Percentiles rank a stretch among this genome's conserved stretches.
These are phyloP conservation scores for Populus hybrid DNA, from an alignment of 441 rosid genomes.

Conservation along the genomic window DNA sequence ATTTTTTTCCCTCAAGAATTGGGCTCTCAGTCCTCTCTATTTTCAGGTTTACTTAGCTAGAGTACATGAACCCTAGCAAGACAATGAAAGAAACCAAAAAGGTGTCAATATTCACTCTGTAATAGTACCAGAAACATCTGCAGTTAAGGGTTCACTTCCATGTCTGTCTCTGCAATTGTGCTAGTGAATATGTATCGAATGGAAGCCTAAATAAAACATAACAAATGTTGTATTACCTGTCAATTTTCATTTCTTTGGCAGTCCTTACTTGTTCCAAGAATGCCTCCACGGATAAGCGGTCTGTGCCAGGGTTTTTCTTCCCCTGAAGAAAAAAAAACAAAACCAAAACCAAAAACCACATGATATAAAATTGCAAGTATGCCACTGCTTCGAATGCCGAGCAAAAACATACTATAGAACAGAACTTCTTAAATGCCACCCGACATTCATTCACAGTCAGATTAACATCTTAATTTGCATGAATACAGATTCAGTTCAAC, in stretches of 20 bases:
- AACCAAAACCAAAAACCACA: not conserved
- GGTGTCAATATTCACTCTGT: not conserved
- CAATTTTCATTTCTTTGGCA: conserved; percentile 83
- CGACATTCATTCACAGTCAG: not conserved
- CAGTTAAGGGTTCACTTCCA: not conserved
- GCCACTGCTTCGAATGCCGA: not conserved
- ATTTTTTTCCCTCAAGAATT: not conserved
- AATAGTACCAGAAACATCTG: not conserved
- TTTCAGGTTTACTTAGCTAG: not conserved
- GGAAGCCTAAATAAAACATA: not conserved
- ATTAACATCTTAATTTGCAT: not conserved
- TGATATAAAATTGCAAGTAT: not conserved
- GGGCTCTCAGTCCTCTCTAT: not conserved
- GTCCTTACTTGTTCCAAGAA: conserved; percentile 58
- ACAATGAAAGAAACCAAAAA: not conserved
- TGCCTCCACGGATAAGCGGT: conserved; percentile 49
- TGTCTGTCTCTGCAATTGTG: not conserved
- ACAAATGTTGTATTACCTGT: conserved; percentile 43
- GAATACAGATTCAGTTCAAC: not conserved
- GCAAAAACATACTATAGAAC: not conserved
- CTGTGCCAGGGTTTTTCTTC: conserved; percentile 86
- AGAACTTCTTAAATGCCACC: not conserved
- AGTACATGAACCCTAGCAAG: not conserved
- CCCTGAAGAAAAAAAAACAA: conserved; percentile 47
- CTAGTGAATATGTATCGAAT: not conserved